Evolutionary conservation across 169 alveolate species (phyloP), one percentile per base, ranked within the genome.

Genomic region (Cyclospora cayetanensis): DNA sequence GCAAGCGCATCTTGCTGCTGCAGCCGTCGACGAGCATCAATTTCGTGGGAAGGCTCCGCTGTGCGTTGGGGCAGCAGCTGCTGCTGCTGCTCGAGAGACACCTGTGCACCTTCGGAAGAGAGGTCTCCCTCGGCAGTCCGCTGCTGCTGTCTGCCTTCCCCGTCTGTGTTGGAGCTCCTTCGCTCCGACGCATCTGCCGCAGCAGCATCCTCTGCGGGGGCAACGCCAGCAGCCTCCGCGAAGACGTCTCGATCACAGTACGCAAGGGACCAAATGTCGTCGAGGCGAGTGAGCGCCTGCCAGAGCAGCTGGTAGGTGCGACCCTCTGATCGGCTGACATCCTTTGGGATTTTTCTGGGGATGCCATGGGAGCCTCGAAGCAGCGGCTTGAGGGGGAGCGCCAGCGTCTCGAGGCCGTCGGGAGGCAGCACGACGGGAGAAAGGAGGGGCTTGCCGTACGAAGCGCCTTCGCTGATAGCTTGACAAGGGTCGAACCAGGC

Each of bases 401-500:
- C 63, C 27, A 79, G 89, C 39, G 89, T 52, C 20, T 29, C 74
- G 20, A 72, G 39, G 2, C 74, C 74, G 22, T 60, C 74, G 29
- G 74, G 74, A 5, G 89, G 89, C 74, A 79, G 43, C 74, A 79
- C 89, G 11, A 79, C 89, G 22, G 89, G 89, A 50, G 89, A 79
- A 34, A 79, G 34, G 52, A 60, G 89, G 11, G 72, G 89, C 35
- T 79, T 79, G 43, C 89, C 89, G 53, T 43, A 60, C 20, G 89
- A 68, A 9, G 52, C 22, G 34, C 52, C 89, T 29, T 79, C 89
- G n/a, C 89, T 79, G 20, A 79, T 79, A 34, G 89, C 89, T 52
- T 79, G 89, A 52, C 89, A 79, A n/a, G 89, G 89, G 74, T 79
- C 89, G 29, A 50, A 79, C 89, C 89, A 79, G 68, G 89, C 89